Conservation (phyloP, 208 protist species). For the Polymyxa betae region DNA sequence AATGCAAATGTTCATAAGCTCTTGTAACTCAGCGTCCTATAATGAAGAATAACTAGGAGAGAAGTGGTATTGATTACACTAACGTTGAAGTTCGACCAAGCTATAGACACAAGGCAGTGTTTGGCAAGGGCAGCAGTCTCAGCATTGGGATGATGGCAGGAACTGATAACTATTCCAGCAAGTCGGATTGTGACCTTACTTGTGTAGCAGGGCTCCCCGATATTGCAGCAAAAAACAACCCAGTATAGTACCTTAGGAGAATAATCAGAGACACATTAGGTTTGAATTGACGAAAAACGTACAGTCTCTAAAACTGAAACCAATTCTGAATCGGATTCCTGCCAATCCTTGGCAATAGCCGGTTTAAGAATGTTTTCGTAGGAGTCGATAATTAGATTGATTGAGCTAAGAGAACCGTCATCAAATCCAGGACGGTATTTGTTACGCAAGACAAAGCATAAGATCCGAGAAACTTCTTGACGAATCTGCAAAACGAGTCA, state of each 20-base stretch:
- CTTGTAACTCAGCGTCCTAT: neutral
- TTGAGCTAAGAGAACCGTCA: neutral
- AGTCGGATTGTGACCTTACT: neutral
- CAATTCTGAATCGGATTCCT: neutral
- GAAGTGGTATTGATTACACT: neutral
- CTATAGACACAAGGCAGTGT: neutral
- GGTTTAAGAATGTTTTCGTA: neutral
- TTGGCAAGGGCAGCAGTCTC: conserved; percentile 41
- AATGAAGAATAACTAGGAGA: neutral
- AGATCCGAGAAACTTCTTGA: conserved; percentile 21
- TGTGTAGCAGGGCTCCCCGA: conserved; percentile 4
- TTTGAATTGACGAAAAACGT: neutral
- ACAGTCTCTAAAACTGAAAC: conserved; percentile 13
- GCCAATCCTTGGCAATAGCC: neutral
- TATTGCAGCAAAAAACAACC: neutral
- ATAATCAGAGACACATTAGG: conserved; percentile 8
- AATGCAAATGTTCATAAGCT: neutral
- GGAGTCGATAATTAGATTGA: neutral
- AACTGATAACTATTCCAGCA: neutral
- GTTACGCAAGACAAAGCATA: neutral
- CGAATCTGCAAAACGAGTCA: neutral
- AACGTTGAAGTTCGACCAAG: neutral
- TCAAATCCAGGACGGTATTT: neutral
- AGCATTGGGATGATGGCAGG: conserved; percentile 13
- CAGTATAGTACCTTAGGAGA: neutral